These are phyloP conservation scores for Candida vartiovaarae DNA, from an alignment of 805 yeast species.

Conservation along the genomic window DNA sequence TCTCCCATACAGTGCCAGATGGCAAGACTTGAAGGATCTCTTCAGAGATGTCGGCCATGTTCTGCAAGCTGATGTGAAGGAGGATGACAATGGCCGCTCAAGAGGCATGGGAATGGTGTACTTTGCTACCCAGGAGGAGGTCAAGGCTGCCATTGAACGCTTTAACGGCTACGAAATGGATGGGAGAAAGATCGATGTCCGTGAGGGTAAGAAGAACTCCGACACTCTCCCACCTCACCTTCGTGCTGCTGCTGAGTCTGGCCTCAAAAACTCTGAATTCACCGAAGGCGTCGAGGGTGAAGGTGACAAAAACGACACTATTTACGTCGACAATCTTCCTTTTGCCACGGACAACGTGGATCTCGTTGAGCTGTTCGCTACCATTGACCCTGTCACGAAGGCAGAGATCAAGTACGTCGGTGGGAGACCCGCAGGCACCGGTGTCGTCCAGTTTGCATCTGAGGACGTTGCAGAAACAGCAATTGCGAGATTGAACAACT, in stretches of 20 bases:
- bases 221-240: constrained; percentile 3
- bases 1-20: constrained; percentile 70
- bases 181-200: constrained; percentile 74
- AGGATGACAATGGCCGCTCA: constrained; percentile 60
- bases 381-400: constrained; percentile 64
- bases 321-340: constrained; percentile 77
- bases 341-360: constrained; percentile 85
- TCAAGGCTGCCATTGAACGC: constrained; percentile 58
- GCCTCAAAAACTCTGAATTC: constrained; percentile 37
- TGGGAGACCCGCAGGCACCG: constrained; percentile 74
- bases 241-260: neutral
- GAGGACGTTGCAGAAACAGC: constrained; percentile 68
- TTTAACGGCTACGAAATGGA: constrained; percentile 65
- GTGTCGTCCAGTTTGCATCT: constrained; percentile 72
- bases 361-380: constrained; percentile 76
- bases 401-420: constrained; percentile 67
- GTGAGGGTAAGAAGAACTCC: constrained; percentile 52
- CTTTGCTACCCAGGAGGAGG: constrained; percentile 60
- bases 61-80: constrained; percentile 73
- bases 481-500: constrained; percentile 65
- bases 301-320: constrained; percentile 52
- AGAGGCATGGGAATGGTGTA: constrained; percentile 83
- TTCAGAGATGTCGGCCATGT: constrained; percentile 74
- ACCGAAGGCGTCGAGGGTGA: constrained; percentile 58
- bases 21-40: constrained; percentile 83